Base-by-base conservation (phyloP, 345 rosid genomes). In the Eucalyptus virginea region DNA sequence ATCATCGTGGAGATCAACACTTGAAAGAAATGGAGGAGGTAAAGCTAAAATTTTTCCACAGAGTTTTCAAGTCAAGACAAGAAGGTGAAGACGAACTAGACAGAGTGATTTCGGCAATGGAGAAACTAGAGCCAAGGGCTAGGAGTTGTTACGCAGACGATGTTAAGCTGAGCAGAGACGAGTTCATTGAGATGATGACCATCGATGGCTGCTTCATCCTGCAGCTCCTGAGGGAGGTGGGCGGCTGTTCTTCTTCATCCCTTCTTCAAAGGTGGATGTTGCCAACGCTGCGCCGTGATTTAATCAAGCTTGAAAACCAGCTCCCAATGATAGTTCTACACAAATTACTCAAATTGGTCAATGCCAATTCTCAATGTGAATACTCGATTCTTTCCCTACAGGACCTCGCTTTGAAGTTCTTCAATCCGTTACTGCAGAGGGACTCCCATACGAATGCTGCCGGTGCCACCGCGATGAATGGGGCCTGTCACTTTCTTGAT, bases 271-370 rank as follows among this genome's bases (percentile, higher is more conserved):
- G 90, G 40, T 91, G 94, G 94, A 92, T 91, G 92, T 88, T 91
- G 67, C 91, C 91, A 9, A 88, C 88, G 16, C 88, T 91, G 81
- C 92, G 87, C 21, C 81, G 87, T 1, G 92, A 91, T 86, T 21
- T 91, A 62, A 89, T 92, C 60, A 92, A 88, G 92, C 92, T 92
- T 21, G 92, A 92, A 26, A 92, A 92, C 80, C 92, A 91, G 85
- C 87, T 92, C 16, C 92, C 92, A 6, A 65, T 91, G 19, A 37
- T 85, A 65, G 90, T 92, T 34, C 34, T 91, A 10, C 72, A 83
- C 87, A 51, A 58, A 86, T 50, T 92, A 50, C 86, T 90, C 58
- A 34, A 72, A 9, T 19, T 72, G 45, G 21, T 34, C 81, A 5
- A 17, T 89, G 28, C 89, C 87, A 28, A 21, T 49, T 34, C 50